These are phyloP conservation scores for Bipolaris zeicola DNA, from an alignment of 2,329 filamentous ascomycete species.

Conservation along the genomic window DNA sequence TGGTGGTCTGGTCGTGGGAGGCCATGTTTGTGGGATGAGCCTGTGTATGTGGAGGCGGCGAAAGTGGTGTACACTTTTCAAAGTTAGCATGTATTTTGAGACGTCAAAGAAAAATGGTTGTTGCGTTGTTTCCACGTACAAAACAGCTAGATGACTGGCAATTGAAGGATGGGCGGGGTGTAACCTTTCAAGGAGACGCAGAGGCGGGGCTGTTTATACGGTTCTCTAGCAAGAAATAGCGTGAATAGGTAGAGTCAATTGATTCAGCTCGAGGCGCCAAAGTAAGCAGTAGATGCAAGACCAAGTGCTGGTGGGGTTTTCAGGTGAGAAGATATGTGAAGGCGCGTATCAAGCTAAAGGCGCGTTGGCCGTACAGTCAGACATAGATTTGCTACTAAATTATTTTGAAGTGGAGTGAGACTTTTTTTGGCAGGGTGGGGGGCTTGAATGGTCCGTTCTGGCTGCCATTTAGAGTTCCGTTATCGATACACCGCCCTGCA, in stretches of 20 bases:
- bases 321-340: not conserved
- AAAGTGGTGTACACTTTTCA: constrained; percentile 15
- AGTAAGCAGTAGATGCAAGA: not conserved
- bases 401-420: constrained; percentile 15
- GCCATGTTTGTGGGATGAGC: constrained; percentile 34
- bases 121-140: too few relatives aligned
- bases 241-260: not conserved
- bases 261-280: not conserved
- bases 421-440: constrained; percentile 13
- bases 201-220: constrained; percentile 11
- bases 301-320: constrained; percentile 4
- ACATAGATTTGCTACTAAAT: constrained; percentile 8
- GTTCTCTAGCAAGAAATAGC: constrained; percentile 4
- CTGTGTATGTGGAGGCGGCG: constrained; percentile 20
- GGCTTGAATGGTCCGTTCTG: constrained; percentile 1
- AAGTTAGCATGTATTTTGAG: constrained; percentile 10
- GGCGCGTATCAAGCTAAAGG: not conserved
- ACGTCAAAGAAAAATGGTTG: constrained; percentile 11
- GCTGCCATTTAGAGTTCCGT: constrained; percentile 1
- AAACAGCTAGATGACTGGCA: too few relatives aligned
- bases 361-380: constrained; percentile 15
- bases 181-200: not conserved
- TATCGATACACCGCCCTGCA: constrained; percentile 17
- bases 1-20: constrained; percentile 37
- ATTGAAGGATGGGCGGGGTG: too few relatives aligned